Percentiles rank a stretch among this genome's conserved stretches.
These are phyloP conservation scores for Colletotrichum sp. DNA, from an alignment of 2,329 filamentous ascomycete species.

Conservation along the genomic window DNA sequence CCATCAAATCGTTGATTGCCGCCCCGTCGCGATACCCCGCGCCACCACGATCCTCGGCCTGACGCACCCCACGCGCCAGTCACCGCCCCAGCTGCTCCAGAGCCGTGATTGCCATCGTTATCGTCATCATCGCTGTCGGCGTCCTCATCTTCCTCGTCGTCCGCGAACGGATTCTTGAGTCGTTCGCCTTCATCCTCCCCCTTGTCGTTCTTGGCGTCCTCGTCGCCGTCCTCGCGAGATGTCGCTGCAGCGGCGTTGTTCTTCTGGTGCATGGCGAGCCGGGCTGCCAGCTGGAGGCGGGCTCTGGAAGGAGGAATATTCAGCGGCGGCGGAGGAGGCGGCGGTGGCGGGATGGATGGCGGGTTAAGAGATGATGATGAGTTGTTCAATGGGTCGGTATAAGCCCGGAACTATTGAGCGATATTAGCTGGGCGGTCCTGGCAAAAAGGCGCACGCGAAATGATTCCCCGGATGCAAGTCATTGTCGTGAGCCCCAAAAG, in stretches of 20 bases:
- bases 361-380: constrained; percentile 54
- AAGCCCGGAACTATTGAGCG: constrained; percentile 59
- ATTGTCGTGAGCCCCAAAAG: not conserved
- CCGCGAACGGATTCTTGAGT: constrained; percentile 59
- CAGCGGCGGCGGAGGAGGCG: constrained; percentile 76
- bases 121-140: constrained; percentile 59
- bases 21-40: constrained; percentile 39
- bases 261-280: constrained; percentile 78
- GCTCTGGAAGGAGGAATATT: constrained; percentile 88
- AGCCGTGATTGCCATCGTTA: constrained; percentile 38
- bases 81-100: constrained; percentile 26
- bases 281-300: constrained; percentile 86
- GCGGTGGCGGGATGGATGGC: constrained; percentile 63
- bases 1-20: constrained; percentile 43
- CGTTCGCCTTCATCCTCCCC: constrained; percentile 24
- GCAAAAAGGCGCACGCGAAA: not conserved
- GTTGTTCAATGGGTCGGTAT: constrained; percentile 60
- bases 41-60: constrained; percentile 54
- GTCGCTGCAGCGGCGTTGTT: constrained; percentile 54
- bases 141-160: constrained; percentile 55
- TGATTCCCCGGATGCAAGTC: constrained; percentile 6
- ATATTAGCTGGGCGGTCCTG: constrained; percentile 13
- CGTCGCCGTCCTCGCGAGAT: constrained; percentile 44
- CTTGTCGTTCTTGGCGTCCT: constrained; percentile 38
- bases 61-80: constrained; percentile 28